These are phyloP conservation scores for Simplicillium aogashimaense DNA, from an alignment of 2,329 filamentous ascomycete species.

Conservation along the genomic window DNA sequence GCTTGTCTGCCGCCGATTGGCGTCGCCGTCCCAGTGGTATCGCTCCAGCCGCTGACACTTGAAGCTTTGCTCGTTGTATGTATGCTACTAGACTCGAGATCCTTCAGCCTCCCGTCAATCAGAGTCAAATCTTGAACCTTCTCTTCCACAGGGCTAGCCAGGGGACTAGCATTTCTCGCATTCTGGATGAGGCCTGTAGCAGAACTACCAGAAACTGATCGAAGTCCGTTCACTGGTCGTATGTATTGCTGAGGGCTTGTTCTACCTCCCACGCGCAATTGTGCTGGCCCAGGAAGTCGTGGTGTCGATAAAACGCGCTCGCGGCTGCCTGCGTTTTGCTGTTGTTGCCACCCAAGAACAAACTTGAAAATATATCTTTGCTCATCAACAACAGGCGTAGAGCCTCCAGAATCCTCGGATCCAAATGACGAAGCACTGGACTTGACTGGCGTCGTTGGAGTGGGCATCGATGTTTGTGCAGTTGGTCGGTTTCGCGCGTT, in stretches of 20 bases:
- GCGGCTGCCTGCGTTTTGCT: conserved; percentile 41
- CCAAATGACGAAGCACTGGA: conserved; percentile 22
- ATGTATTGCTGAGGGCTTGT: conserved; percentile 20
- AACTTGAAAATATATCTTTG: conserved; percentile 64
- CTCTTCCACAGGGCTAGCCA: neutral
- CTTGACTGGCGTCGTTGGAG: conserved; percentile 23
- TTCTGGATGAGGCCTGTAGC: conserved; percentile 37
- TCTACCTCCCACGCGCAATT: conserved; percentile 43
- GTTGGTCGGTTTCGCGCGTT: conserved; percentile 21
- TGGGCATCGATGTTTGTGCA: conserved; percentile 16
- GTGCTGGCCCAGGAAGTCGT: conserved; percentile 60
- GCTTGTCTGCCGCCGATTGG: conserved; percentile 2
- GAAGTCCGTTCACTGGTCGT: conserved; percentile 5
- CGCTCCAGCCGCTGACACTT: conserved; percentile 11
- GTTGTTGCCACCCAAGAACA: conserved; percentile 56
- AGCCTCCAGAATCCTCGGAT: conserved; percentile 45
- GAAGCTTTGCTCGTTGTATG: conserved; percentile 10
- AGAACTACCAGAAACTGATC: conserved; percentile 35
- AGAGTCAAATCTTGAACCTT: neutral
- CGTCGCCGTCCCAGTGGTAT: conserved; percentile 5
- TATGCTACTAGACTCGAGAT: conserved; percentile 4
- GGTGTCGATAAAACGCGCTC: conserved; percentile 58
- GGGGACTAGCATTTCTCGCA: conserved; percentile 20
- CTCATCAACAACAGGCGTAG: conserved; percentile 43
- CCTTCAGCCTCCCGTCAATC: neutral